Evolutionary conservation across 805 yeast genomes (phyloP).

Genomic region (Yamadazyma phyllophila): DNA sequence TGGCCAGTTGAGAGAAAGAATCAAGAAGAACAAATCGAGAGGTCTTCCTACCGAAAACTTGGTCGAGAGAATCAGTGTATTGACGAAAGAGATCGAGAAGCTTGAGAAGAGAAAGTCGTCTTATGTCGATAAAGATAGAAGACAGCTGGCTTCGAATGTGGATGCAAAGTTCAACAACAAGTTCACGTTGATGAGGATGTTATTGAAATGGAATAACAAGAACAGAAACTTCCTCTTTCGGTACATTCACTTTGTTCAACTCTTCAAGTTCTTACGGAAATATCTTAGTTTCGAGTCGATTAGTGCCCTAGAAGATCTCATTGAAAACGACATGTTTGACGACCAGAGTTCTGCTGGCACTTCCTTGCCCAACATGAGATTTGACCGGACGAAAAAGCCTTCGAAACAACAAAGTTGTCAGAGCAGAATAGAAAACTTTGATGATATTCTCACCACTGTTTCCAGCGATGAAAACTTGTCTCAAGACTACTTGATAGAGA

Average conservation of each 20-base stretch:
- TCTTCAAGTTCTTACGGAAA: slow-evolving; percentile 24
- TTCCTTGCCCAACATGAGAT: slow-evolving; percentile 3
- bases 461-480: slow-evolving; percentile 24
- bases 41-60: slow-evolving; percentile 11
- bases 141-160: slow-evolving; percentile 8
- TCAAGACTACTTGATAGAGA: slow-evolving; percentile 40
- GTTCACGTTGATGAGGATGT: slow-evolving; percentile 37
- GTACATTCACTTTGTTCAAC: slow-evolving; percentile 37
- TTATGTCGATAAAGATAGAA: slow-evolving; percentile 10
- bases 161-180: slow-evolving; percentile 32
- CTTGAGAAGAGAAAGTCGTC: slow-evolving; percentile 8
- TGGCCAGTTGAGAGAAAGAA: slow-evolving; percentile 20
- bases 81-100: slow-evolving; percentile 19
- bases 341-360: slow-evolving; percentile 18
- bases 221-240: slow-evolving; percentile 33
- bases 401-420: slow-evolving; percentile 4
- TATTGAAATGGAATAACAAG: slow-evolving; percentile 40
- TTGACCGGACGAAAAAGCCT: neutral
- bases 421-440: slow-evolving; percentile 30
- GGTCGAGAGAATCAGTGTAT: slow-evolving; percentile 18
- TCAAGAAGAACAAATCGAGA: slow-evolving; percentile 12
- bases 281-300: slow-evolving; percentile 37
- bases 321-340: slow-evolving; percentile 36
- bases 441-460: slow-evolving; percentile 26
- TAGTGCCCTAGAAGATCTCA: slow-evolving; percentile 30